Percentiles rank a stretch among this genome's conserved stretches.
Conservation (phyloP, 345 rosid species). For the Atalantia buxifolia region DNA sequence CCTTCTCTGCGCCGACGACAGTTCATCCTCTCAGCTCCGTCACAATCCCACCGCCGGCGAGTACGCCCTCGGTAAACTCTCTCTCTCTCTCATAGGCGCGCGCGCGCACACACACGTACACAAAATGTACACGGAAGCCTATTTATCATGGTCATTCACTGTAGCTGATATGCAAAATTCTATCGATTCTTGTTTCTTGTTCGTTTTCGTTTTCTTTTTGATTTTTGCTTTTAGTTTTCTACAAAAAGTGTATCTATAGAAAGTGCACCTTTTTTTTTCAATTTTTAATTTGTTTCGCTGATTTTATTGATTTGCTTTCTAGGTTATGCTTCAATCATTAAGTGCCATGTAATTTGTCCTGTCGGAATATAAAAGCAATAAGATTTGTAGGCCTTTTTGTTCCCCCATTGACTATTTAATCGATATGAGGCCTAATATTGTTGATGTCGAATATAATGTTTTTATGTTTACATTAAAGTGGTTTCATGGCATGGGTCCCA, state of each 20-base stretch:
- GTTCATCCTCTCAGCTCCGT: conserved; percentile 36
- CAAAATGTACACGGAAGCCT: no score
- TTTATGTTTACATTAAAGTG: neutral
- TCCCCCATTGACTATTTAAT: no score
- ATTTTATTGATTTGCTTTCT: no score
- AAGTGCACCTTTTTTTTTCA: no score
- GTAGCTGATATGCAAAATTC: neutral
- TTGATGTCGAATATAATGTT: no score
- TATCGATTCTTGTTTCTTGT: neutral
- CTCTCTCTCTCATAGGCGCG: neutral
- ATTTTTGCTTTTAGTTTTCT: neutral
- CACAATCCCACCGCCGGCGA: conserved; percentile 67
- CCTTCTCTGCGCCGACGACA: conserved; percentile 36
- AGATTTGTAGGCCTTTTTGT: neutral
- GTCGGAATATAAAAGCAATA: neutral
- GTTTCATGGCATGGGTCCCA: neutral
- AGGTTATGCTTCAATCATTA: no score
- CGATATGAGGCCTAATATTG: no score
- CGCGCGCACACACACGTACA: neutral
- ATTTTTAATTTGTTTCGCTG: no score
- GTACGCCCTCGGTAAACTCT: conserved; percentile 52
- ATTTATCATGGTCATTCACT: no score
- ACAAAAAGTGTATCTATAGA: no score
- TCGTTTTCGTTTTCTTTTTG: neutral
- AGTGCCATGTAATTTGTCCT: neutral